Evolutionary conservation across 257 asterid genomes (phyloP), one percentile per base, ranked within the genome.

Genomic region (Solanum chiquidenum): DNA sequence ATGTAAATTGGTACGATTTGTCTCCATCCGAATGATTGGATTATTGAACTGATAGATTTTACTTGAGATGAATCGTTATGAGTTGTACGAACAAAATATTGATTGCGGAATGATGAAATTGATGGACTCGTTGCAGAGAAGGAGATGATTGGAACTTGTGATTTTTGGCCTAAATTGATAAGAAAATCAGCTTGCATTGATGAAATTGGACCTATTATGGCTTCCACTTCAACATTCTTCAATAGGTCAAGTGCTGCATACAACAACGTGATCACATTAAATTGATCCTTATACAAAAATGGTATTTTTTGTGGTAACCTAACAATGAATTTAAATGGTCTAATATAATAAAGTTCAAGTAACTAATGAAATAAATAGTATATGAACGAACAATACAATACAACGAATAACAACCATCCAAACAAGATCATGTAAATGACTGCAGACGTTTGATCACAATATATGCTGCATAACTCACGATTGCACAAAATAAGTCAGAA

Each of bases 111-210:
- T 4, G 93, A 87, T 9, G 91, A 18, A 4, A 93, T 92, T 31
- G 91, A 91, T 2, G 94, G 95, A 60, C 95, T 93, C 20, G 96
- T 90, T 83, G 95, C 95, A 0, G 97, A 88, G 52, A 92, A 94
- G 1, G 98, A 91, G 58, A 95, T 90, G 16, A 95, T 64, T 0
- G 95, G 98, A 0, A 93, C 97, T 11, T 86, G 92, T 85, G 94
- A 89, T 86, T 90, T 93, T 11, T 88, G 85, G 46, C 97, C 96
- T 1, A 95, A 94, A 33, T 80, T 52, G 18, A 93, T 91, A n/a
- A 91, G 7, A 82, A 94, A 93, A 27, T 87, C 87, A 23, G 96
- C 91, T 86, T 94, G 93, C 87, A 66, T 85, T 31, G 98, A 95
- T 80, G 73, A 73, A 38, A 49, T 13, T 18, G 97, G 97, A 12